Conservation (phyloP, 2,329 filamentous ascomycete genomes). For the Biscogniauxia mediterranea region DNA sequence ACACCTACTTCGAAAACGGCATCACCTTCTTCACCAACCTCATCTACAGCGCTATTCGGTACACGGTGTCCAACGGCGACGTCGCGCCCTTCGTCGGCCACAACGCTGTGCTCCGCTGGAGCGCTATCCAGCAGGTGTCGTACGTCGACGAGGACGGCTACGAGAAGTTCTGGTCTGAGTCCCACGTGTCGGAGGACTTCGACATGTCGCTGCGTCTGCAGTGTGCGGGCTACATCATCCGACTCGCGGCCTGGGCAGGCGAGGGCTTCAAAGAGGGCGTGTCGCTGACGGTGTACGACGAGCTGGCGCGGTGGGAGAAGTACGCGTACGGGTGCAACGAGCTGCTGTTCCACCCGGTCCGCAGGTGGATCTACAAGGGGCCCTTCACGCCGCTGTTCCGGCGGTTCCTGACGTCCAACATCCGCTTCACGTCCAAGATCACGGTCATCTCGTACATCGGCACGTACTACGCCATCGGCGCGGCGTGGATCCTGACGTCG, state of each 20-base stretch:
- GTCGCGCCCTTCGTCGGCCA: constrained; percentile 75
- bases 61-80: constrained; percentile 68
- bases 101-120: constrained; percentile 73
- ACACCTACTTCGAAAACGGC: constrained; percentile 71
- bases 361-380: constrained; percentile 58
- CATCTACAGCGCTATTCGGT: constrained; percentile 71
- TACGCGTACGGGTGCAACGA: constrained; percentile 72
- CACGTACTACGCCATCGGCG: constrained; percentile 70
- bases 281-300: constrained; percentile 70
- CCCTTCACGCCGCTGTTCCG: constrained; percentile 66
- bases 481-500: constrained; percentile 63
- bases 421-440: constrained; percentile 64
- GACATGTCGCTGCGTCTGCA: constrained; percentile 73
- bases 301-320: constrained; percentile 71
- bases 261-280: constrained; percentile 73
- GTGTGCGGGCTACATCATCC: constrained; percentile 64
- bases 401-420: constrained; percentile 58
- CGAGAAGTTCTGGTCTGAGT: constrained; percentile 72
- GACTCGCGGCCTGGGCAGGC: constrained; percentile 66
- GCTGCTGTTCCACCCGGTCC: constrained; percentile 66
- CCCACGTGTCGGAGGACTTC: constrained; percentile 75
- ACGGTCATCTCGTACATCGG: constrained; percentile 59
- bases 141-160: constrained; percentile 57
- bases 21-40: constrained; percentile 75
- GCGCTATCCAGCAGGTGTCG: constrained; percentile 57